These are phyloP conservation scores for Lipomyces yamadae DNA, from an alignment of 805 yeast genomes.

Conservation along the genomic window DNA sequence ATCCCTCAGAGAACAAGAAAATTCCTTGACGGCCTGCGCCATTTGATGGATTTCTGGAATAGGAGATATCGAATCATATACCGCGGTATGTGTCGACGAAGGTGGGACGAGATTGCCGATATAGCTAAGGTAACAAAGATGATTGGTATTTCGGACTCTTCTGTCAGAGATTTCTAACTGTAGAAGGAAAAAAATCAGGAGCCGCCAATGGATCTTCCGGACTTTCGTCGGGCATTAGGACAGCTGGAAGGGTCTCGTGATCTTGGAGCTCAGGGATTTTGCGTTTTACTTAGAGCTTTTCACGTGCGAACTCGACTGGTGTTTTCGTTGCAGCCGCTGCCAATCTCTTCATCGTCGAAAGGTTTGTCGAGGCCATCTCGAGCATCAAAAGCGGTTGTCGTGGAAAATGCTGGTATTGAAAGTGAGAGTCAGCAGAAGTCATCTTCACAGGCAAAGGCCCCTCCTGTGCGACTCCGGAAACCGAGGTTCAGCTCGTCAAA, in stretches of 20 bases:
- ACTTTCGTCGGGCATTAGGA: slow-evolving; percentile 23
- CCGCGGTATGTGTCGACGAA: slow-evolving; percentile 49
- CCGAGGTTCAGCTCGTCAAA: slow-evolving; percentile 26
- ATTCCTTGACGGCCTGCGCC: slow-evolving; percentile 76
- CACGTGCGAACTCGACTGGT: slow-evolving; percentile 76
- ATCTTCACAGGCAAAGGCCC: slow-evolving; percentile 4
- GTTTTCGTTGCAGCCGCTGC: slow-evolving; percentile 89
- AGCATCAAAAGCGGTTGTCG: slow-evolving; percentile 15
- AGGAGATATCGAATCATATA: slow-evolving; percentile 56
- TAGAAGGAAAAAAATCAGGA: slow-evolving; percentile 26
- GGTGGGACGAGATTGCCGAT: slow-evolving; percentile 55
- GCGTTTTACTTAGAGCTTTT: slow-evolving; percentile 70
- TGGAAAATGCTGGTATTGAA: neutral
- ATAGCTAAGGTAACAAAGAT: slow-evolving; percentile 31
- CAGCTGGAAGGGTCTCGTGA: slow-evolving; percentile 69
- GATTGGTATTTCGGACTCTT: neutral
- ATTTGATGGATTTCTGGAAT: slow-evolving; percentile 67
- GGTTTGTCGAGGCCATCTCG: slow-evolving; percentile 12
- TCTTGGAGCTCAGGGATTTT: slow-evolving; percentile 84
- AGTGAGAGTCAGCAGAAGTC: slow-evolving; percentile 12
- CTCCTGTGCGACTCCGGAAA: slow-evolving; percentile 33
- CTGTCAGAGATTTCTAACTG: neutral
- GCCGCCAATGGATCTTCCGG: slow-evolving; percentile 24
- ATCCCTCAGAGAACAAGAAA: slow-evolving; percentile 58
- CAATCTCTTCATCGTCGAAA: slow-evolving; percentile 56